A percentile compares a stretch with the other conserved stretches of the same genome.
phyloP scores from a whole-genome alignment of 2,329 filamentous ascomycete genomes.

The Plenodomus biglobosus region DNA sequence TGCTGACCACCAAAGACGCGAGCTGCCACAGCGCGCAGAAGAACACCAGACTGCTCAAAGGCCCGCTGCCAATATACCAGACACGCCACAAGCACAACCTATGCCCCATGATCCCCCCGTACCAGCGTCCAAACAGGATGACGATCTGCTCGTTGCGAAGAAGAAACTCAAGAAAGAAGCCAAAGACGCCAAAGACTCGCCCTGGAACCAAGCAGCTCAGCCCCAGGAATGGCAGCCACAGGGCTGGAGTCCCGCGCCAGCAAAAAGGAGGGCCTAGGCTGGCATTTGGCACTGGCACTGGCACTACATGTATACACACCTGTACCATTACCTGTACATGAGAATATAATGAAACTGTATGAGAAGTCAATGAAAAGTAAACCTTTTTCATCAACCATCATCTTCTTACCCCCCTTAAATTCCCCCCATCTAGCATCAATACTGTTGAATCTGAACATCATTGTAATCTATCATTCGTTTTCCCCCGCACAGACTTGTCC shows the following conservation, averaged over 20 bases:
- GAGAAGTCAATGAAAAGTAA: no score
- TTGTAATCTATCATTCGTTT: no score
- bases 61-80: no score
- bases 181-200: constrained; percentile 42
- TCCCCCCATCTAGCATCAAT: no score
- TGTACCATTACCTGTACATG: neutral
- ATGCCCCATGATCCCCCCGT: constrained; percentile 29
- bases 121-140: constrained; percentile 11
- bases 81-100: no score
- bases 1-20: constrained; percentile 36
- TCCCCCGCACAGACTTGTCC: no score
- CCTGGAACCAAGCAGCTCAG: constrained; percentile 45
- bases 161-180: constrained; percentile 27
- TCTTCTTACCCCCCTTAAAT: no score
- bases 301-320: neutral
- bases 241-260: constrained; percentile 48
- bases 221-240: constrained; percentile 52
- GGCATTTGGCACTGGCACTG: neutral
- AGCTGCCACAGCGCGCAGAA: constrained; percentile 8
- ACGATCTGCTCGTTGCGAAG: constrained; percentile 23
- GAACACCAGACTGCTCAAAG: no score
- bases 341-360: neutral
- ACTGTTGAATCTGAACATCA: no score
- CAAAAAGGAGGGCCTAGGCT: constrained; percentile 32
- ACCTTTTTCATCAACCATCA: no score